Evolutionary conservation across 495 filamentous ascomycete genomes (phyloP), one percentile per base, ranked within the genome.

Genomic region (Aspergillus homomorphus): DNA sequence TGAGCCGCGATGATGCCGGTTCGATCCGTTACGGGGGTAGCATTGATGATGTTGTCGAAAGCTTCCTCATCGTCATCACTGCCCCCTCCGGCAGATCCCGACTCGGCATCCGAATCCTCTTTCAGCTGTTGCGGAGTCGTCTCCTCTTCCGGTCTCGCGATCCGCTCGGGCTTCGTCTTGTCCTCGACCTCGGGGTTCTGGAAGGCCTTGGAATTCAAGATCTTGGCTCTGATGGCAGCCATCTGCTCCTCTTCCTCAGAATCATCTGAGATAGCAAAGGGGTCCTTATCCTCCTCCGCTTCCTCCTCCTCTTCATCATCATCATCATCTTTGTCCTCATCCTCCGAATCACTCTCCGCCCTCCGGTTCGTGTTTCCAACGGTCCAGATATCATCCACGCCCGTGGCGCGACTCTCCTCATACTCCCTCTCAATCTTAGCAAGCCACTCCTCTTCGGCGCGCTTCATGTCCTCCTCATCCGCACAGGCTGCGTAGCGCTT

Each of bases 41-140:
- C 92, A 59, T 90, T 82, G 70, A 96, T 96, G 69, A 97, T 96
- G 59, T 88, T 88, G 63, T 96, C 92, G 64, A 97, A 96, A 9
- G 79, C 82, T 18, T 82, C 82, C 26, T 87, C 85, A n/a, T 84
- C 82, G 44, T 61, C 58, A 51, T 38, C 33, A 38, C 33, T 38
- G 24, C 80, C 87, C 43, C 86, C 64, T 18, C 45, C 84, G 33
- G 86, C 87, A 3, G 85, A 88, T 45, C 87, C 87, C 1, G 90
- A 86, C 63, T 90, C 87, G 28, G 82, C 82, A 60, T 92, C 88
- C 1, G 86, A 86, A 53, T 93, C 88, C 24, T 83, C 80, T 14
- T 38, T 38, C n/a, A 67, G 28, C 26, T 67, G 71, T 30, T 65
- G 60, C 2, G 53, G 28, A 45, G 3, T 18, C 48, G 22, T 30